Conservation (phyloP, 148 eudicot genomes). For the Vaccinium darrowii region DNA sequence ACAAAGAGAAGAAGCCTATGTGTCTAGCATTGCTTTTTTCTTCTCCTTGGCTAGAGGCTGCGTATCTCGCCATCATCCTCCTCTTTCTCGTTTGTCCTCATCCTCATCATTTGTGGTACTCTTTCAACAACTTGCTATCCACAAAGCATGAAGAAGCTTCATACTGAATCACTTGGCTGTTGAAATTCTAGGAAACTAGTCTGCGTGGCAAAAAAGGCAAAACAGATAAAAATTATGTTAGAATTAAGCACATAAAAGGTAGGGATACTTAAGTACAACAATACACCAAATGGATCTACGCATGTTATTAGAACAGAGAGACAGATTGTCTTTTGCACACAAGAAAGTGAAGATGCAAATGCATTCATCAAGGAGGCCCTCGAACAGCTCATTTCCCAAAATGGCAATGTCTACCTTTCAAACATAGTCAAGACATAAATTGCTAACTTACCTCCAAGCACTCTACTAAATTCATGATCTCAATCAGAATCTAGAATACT, state of each 20-base stretch:
- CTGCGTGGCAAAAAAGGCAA: slow-evolving; percentile 21
- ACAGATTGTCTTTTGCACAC: not conserved
- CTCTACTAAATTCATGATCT: slow-evolving; percentile 64
- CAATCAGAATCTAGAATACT: slow-evolving; percentile 63
- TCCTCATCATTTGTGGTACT: slow-evolving; percentile 45
- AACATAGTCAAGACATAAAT: not conserved
- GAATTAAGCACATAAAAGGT: not conserved
- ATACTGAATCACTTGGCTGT: slow-evolving; percentile 49
- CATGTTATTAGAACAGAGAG: not conserved
- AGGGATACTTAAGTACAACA: not conserved
- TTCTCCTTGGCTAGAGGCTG: too few species aligned
- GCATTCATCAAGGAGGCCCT: not conserved
- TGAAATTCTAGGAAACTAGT: slow-evolving; percentile 33
- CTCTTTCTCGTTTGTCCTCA: too few species aligned
- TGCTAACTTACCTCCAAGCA: slow-evolving; percentile 46
- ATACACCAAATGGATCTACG: not conserved
- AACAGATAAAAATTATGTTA: not conserved
- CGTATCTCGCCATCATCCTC: too few species aligned
- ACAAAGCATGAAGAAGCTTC: slow-evolving; percentile 49
- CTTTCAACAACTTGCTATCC: slow-evolving; percentile 50
- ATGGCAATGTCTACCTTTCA: not conserved
- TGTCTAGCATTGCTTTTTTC: too few species aligned
- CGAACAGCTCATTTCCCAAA: not conserved
- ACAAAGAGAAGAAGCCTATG: too few species aligned
- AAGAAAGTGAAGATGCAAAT: not conserved